Evolutionary conservation across 2,329 filamentous ascomycete genomes (phyloP).

Genomic region (Botrytis pseudocinerea): DNA sequence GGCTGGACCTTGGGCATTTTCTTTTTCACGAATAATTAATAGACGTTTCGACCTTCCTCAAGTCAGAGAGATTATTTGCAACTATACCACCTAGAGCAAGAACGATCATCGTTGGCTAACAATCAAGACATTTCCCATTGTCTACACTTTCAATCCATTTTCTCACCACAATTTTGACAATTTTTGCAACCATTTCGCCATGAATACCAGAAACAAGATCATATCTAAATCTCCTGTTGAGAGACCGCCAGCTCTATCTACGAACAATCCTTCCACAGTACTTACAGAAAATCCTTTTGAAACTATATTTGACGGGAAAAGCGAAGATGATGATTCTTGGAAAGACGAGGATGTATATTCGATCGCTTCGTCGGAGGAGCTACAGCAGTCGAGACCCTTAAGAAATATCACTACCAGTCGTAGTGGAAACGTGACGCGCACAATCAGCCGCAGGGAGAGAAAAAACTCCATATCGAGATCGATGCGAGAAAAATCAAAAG

Average conservation of each 20-base stretch:
- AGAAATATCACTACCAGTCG: constrained; percentile 24
- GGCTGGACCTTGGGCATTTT: constrained; percentile 19
- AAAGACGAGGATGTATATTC: constrained; percentile 32
- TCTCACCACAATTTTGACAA: constrained; percentile 19
- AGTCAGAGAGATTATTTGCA: neutral
- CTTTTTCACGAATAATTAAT: constrained; percentile 17
- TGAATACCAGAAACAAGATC: constrained; percentile 24
- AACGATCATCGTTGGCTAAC: constrained; percentile 8
- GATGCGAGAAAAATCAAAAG: constrained; percentile 54
- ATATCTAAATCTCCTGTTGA: constrained; percentile 19
- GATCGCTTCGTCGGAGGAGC: constrained; percentile 15
- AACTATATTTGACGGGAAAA: constrained; percentile 32
- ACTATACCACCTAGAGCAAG: constrained; percentile 8
- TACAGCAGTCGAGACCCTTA: constrained; percentile 28
- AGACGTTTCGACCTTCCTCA: constrained; percentile 18
- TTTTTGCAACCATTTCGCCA: constrained; percentile 23
- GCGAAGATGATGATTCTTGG: constrained; percentile 39
- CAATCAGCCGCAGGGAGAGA: constrained; percentile 31
- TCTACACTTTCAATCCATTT: neutral
- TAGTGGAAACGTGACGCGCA: constrained; percentile 26
- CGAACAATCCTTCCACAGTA: constrained; percentile 25
- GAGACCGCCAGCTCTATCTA: constrained; percentile 16
- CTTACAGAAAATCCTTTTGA: constrained; percentile 34
- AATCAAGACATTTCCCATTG: neutral
- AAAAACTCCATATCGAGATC: constrained; percentile 42